phyloP scores from a whole-genome alignment of 257 asterid species.

The Gardenia jasminoides region DNA sequence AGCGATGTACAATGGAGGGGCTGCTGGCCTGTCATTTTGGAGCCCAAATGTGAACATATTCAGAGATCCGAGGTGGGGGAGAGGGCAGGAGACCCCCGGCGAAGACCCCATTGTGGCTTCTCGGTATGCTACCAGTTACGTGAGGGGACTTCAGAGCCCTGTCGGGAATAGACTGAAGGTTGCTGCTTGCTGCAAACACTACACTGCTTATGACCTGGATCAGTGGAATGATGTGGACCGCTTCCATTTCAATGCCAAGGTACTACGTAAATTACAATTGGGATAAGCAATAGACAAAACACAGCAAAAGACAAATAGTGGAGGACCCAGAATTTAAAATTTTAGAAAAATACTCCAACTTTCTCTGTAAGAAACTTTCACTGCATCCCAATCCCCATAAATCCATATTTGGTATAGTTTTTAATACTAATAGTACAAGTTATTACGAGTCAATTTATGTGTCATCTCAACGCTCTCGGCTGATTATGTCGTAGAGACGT shows the following conservation, averaged over 20 bases:
- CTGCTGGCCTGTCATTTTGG: conserved; percentile 80
- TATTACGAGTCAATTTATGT: too few relatives aligned
- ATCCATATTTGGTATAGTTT: too few relatives aligned
- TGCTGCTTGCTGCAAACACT: conserved; percentile 92
- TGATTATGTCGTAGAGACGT: too few relatives aligned
- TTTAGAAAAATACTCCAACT: too few relatives aligned
- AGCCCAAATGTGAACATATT: conserved; percentile 91
- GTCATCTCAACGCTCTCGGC: too few relatives aligned
- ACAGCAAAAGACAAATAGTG: too few relatives aligned
- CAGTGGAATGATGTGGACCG: conserved; percentile 72
- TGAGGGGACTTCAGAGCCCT: conserved; percentile 67
- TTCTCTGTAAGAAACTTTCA: too few relatives aligned
- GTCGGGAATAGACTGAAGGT: conserved; percentile 52
- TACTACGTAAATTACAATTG: conserved; percentile 8
- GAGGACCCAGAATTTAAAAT: too few relatives aligned
- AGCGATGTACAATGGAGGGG: conserved; percentile 90
- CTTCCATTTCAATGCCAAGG: conserved; percentile 81
- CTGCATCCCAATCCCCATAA: too few relatives aligned
- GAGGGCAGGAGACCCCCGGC: conserved; percentile 92
- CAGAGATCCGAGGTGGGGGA: conserved; percentile 89
- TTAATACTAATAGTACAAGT: too few relatives aligned
- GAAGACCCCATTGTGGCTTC: conserved; percentile 74
- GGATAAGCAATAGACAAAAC: too few relatives aligned
- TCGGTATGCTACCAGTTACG: conserved; percentile 63
- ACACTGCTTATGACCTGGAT: conserved; percentile 88